Base-by-base conservation (phyloP, 2,329 filamentous ascomycete species). In the Penicillium sp. region DNA sequence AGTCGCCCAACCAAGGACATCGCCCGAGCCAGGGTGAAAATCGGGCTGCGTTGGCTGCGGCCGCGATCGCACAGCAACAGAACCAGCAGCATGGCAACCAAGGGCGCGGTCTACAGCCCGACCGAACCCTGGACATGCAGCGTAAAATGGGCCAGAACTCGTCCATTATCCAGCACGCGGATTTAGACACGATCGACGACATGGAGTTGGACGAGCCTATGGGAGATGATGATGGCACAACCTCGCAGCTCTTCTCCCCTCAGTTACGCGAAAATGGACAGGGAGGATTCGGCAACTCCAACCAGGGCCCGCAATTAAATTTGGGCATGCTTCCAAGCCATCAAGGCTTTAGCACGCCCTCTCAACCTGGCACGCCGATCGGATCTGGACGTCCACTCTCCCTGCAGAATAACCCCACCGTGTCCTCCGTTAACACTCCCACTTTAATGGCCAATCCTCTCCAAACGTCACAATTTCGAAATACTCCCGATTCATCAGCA, bases 191-290 rank as follows among this genome's bases (percentile, higher is more conserved):
- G 16, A 85, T 95, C 26, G 92, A 91, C 48, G 91, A 96, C 68
- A 97, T 97, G 93, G 93, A 97, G 68, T 90, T 97, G 88, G 93
- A 97, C 68, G 92, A 96, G 65, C 83, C 87, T 7, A 81, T 90
- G 45, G 87, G 85, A 55, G 68, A 78, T 63, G 68, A 63, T 13
- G 63, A 79, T 67, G 57, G 66, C 52, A 52, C 71, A 57, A 59
- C 71, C 48, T 64, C 71, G 45, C 66, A 77, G 58, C 55, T 76
- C 52, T 78, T 75, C 55, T 71, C 87, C 47, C 80, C 84, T 60
- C 83, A 86, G 31, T 86, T 90, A 66, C 88, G 90, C 64, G 86
- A 89, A 67, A 84, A 85, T 18, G 83, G 87, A 40, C 87, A 89
- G 64, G 78, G 80, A 52, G 81, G 82, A 51, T 85, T 83, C 62